phyloP scores from a whole-genome alignment of 1,284 basidiomycete genomes.

The Trametes pubescens region DNA sequence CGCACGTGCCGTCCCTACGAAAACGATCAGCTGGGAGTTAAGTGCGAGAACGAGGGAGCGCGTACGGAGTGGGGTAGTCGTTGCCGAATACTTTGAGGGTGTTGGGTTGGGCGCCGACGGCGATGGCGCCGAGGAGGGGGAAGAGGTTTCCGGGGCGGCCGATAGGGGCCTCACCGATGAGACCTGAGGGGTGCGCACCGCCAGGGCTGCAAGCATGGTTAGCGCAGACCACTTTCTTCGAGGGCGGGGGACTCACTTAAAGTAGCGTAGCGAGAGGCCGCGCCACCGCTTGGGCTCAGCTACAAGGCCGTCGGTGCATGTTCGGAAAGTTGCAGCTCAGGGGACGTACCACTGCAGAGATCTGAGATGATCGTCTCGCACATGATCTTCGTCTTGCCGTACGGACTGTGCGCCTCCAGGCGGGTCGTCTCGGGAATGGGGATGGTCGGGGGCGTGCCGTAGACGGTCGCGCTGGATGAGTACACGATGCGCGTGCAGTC shows the following conservation, averaged over 20 bases:
- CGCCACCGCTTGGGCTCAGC: conserved; percentile 80
- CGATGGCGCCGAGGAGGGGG: conserved; percentile 95
- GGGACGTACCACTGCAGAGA: conserved; percentile 75
- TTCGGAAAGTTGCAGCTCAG: background rate
- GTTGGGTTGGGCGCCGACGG: conserved; percentile 88
- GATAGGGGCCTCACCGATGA: conserved; percentile 95
- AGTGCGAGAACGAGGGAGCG: conserved; percentile 21
- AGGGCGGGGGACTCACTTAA: conserved; percentile 75
- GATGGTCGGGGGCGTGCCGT: conserved; percentile 91
- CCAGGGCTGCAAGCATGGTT: conserved; percentile 73
- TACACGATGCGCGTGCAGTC: conserved; percentile 91
- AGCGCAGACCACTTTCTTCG: conserved; percentile 3
- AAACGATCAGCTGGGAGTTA: conserved; percentile 17
- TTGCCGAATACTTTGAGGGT: conserved; percentile 95
- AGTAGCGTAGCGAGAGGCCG: conserved; percentile 90
- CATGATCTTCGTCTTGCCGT: conserved; percentile 97
- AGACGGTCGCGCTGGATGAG: conserved; percentile 99
- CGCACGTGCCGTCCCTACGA: conserved; percentile 90
- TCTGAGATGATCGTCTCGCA: conserved; percentile 92
- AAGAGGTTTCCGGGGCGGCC: conserved; percentile 96
- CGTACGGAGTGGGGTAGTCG: conserved; percentile 94
- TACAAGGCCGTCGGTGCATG: conserved; percentile 36
- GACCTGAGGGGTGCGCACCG: conserved; percentile 95
- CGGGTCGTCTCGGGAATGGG: conserved; percentile 96
- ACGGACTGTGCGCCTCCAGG: conserved; percentile 90